Percentiles rank a stretch among this genome's conserved stretches.
These are phyloP conservation scores for Phytophthora boehmeriae DNA, from an alignment of 352 stramenopile species.

Conservation along the genomic window DNA sequence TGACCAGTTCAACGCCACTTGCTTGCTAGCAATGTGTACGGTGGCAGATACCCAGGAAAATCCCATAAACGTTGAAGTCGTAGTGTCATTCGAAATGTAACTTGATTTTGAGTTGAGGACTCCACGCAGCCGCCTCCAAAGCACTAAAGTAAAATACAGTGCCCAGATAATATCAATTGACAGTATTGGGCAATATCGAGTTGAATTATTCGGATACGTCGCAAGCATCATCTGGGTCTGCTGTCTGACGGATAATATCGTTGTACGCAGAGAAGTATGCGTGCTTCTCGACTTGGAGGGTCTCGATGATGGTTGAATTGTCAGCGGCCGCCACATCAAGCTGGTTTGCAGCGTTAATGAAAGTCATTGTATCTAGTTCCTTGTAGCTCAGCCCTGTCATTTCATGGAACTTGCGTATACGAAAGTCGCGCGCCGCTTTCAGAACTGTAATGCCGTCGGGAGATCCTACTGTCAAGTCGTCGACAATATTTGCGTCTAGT, in stretches of 20 bases:
- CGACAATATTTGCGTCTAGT: conserved; percentile 48
- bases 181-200: too few species aligned
- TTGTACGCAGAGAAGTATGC: conserved; percentile 24
- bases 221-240: conserved; percentile 22
- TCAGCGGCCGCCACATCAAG: conserved; percentile 30
- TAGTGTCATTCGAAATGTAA: too few species aligned
- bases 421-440: conserved; percentile 43
- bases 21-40: too few species aligned
- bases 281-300: conserved; percentile 20
- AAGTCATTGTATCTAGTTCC: conserved; percentile 37
- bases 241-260: conserved; percentile 15
- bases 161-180: too few species aligned
- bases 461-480: conserved; percentile 21
- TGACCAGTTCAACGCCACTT: not conserved
- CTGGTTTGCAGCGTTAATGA: conserved; percentile 36
- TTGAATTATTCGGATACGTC: too few species aligned
- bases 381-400: conserved; percentile 37
- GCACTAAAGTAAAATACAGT: too few species aligned
- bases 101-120: too few species aligned
- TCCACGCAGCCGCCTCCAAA: too few species aligned
- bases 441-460: conserved; percentile 30
- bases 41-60: too few species aligned
- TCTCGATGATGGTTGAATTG: conserved; percentile 25
- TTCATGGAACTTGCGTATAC: conserved; percentile 55
- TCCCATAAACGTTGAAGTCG: too few species aligned